Percentiles rank a stretch among this genome's conserved stretches.
phyloP scores from a whole-genome alignment of 495 filamentous ascomycete species.

The Articulospora tetracladia region DNA sequence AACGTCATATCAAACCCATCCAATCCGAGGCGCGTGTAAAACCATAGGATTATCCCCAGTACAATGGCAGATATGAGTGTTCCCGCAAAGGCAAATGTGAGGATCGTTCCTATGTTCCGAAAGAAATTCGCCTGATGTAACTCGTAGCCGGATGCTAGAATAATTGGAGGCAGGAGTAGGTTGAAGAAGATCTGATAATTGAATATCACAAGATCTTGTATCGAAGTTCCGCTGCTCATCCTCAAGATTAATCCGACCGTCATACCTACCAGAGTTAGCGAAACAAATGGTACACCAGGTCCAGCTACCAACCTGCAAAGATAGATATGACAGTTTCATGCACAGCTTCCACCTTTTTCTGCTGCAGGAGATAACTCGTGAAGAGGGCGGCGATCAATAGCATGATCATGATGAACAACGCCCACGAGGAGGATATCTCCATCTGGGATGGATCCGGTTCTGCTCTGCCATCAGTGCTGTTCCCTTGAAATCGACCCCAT shows the following conservation, averaged over 20 bases:
- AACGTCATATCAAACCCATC: slow-evolving; percentile 83
- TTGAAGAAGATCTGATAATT: slow-evolving; percentile 99
- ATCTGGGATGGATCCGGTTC: slow-evolving; percentile 55
- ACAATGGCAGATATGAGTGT: slow-evolving; percentile 97
- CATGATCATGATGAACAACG: slow-evolving; percentile 91
- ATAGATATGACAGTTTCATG: slow-evolving; percentile 98
- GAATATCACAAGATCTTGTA: slow-evolving; percentile 87
- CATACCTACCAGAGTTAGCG: slow-evolving; percentile 63
- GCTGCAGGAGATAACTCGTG: slow-evolving; percentile 93
- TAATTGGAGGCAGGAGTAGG: slow-evolving; percentile 93
- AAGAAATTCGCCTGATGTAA: slow-evolving; percentile 98
- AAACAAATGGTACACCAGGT: background rate
- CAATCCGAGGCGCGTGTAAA: slow-evolving; percentile 83
- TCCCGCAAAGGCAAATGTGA: slow-evolving; percentile 97
- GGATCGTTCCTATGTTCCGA: slow-evolving; percentile 93
- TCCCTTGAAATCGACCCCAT: background rate
- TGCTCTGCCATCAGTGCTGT: slow-evolving; percentile 24
- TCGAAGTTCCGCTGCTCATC: slow-evolving; percentile 70
- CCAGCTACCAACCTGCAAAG: slow-evolving; percentile 71
- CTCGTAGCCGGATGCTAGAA: slow-evolving; percentile 95
- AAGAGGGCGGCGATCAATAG: slow-evolving; percentile 92
- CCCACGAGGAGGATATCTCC: slow-evolving; percentile 94
- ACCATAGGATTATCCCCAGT: slow-evolving; percentile 77
- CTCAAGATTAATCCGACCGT: slow-evolving; percentile 87
- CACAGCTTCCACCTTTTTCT: slow-evolving; percentile 91